Conservation (phyloP, 805 yeast species). For the Saccharomyces cerevisiae region DNA sequence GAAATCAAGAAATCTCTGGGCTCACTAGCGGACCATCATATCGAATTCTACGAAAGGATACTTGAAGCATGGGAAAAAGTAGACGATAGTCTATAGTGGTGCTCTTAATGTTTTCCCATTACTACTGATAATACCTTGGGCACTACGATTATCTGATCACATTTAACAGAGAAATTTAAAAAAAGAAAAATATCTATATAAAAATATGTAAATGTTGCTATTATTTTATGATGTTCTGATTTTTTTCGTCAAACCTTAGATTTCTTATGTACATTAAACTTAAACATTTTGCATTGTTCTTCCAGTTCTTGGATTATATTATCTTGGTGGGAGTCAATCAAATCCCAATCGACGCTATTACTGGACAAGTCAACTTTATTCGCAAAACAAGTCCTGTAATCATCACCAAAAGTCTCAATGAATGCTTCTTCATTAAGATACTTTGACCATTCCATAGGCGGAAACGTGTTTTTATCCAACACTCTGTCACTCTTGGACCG, state of each 20-base stretch:
- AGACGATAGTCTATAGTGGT: slow-evolving; percentile 30
- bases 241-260: slow-evolving; percentile 5
- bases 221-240: neutral
- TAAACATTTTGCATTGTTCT: slow-evolving; percentile 5
- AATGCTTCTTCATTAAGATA: slow-evolving; percentile 50
- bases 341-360: slow-evolving; percentile 17
- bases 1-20: slow-evolving; percentile 69
- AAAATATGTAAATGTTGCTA: neutral
- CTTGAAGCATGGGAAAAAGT: slow-evolving; percentile 64
- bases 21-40: slow-evolving; percentile 67
- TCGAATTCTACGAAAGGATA: slow-evolving; percentile 60
- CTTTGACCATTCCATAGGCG: slow-evolving; percentile 46
- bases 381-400: slow-evolving; percentile 9
- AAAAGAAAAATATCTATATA: neutral
- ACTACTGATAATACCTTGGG: neutral
- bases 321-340: slow-evolving; percentile 18
- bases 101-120: neutral
- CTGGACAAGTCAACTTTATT: slow-evolving; percentile 12
- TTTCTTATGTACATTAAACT: slow-evolving; percentile 8
- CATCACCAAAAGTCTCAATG: slow-evolving; percentile 17
- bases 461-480: slow-evolving; percentile 49
- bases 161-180: neutral
- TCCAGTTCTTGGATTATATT: slow-evolving; percentile 9
- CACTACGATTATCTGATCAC: neutral
- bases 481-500: slow-evolving; percentile 62